Evolutionary conservation across 2,329 filamentous ascomycete genomes (phyloP), one percentile per base, ranked within the genome.

Genomic region (Penicillium griseofulvum): DNA sequence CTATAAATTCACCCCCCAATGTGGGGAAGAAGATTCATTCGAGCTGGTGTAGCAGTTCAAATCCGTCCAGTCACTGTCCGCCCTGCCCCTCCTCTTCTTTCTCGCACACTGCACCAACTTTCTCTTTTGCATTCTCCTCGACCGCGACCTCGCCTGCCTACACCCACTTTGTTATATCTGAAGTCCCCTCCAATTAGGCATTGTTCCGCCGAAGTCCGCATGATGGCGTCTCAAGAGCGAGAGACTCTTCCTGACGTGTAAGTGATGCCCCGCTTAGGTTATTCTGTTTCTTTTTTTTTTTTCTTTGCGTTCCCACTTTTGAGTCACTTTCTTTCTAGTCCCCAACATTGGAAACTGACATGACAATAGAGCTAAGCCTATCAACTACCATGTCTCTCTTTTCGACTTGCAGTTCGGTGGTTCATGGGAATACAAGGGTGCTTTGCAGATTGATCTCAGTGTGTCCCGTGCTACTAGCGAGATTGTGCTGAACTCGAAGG

Each of bases 371-470:
- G 85, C 93, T 71, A 93, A 91, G 78, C 91, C 94, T 2, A 79
- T 81, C 59, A 91, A 97, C 78, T 99, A 99, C 77, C 80, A 84
- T 68, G 81, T 99, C 62, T 90, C 87, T 53, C 83, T 99, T 65
- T 85, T 81, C 69, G 87, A 94, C 65, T 79, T 99, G 61, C 87
- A 96, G 65, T 77, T 86, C 51, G 82, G 83, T 60, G 83, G 83
- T 52, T 77, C 78, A 56, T 96, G 93, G 87, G 85, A 83, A 57
- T 99, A 93, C 79, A 85, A 93, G 77, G 94, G 94, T 62, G 86
- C 82, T 19, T 90, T 97, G 60, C 88, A 85, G 62, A 95, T 99
- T 72, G 83, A 88, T 63, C 81, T 87, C 56, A 84, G 88, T 56
- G 81, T 97, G 72, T 81, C 82, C 63, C 85, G 87, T 70, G 78